phyloP scores from a whole-genome alignment of 176 grass and related monocot genomes.

The Carex cristatella region DNA sequence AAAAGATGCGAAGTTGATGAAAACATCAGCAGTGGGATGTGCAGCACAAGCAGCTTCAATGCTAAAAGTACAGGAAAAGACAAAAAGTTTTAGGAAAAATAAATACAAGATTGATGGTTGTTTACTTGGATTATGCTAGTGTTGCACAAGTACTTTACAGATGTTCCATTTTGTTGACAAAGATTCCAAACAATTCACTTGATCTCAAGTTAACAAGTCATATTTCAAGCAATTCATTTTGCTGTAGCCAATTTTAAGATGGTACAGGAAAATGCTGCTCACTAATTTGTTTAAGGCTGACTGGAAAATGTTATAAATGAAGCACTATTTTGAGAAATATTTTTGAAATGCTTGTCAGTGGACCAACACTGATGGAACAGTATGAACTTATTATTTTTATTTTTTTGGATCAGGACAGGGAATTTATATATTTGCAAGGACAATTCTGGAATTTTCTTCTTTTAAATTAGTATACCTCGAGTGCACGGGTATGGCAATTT shows the following conservation, averaged over 20 bases:
- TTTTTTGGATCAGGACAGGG: background rate
- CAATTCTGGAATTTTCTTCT: background rate
- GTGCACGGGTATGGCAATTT: constrained; percentile 99
- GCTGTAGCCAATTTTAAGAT: too few species aligned
- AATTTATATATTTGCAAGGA: background rate
- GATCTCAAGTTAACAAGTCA: background rate
- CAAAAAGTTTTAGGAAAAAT: background rate
- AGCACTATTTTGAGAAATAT: background rate
- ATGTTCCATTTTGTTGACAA: background rate
- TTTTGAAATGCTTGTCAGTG: background rate
- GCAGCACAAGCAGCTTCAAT: constrained; percentile 89
- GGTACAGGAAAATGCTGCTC: background rate
- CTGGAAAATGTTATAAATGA: background rate
- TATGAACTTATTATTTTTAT: background rate
- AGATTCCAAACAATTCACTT: too few species aligned
- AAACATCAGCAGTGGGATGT: constrained; percentile 95
- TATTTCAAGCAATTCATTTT: too few species aligned
- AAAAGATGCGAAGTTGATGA: constrained; percentile 96
- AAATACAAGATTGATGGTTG: background rate
- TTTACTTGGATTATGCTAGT: background rate
- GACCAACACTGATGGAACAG: background rate
- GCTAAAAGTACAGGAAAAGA: constrained; percentile 35
- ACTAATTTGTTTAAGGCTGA: background rate
- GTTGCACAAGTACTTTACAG: background rate
- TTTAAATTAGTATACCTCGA: constrained; percentile 37